Evolutionary conservation across 2,329 filamentous ascomycete species (phyloP).

Genomic region (Talaromyces islandicus): DNA sequence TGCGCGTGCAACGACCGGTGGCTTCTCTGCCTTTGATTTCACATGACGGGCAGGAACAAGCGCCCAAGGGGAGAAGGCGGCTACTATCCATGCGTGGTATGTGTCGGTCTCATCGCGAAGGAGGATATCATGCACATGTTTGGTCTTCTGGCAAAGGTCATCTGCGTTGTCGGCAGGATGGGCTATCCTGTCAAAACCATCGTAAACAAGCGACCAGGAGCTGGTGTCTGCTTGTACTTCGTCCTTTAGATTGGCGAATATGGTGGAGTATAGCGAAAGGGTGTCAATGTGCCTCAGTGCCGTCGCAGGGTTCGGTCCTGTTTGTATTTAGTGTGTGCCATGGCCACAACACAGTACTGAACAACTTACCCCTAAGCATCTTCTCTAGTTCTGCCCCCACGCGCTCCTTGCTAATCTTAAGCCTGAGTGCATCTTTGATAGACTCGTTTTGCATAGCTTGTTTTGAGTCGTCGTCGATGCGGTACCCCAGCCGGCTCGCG

Average conservation of each 20-base stretch:
- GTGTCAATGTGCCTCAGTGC: constrained; percentile 35
- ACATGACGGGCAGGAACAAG: constrained; percentile 38
- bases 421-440: constrained; percentile 71
- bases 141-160: constrained; percentile 37
- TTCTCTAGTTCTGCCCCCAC: constrained; percentile 85
- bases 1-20: constrained; percentile 53
- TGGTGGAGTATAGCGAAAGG: constrained; percentile 33
- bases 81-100: constrained; percentile 73
- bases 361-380: constrained; percentile 65
- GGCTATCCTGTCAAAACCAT: constrained; percentile 52
- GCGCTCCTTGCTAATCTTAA: constrained; percentile 89
- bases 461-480: constrained; percentile 65
- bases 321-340: neutral
- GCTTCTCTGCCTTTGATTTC: constrained; percentile 38
- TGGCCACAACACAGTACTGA: neutral
- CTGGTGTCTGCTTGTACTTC: constrained; percentile 51
- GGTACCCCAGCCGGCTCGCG: constrained; percentile 74
- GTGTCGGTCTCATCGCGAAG: constrained; percentile 57
- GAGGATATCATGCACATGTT: constrained; percentile 43
- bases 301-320: constrained; percentile 33
- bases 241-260: constrained; percentile 39
- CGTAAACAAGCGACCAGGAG: constrained; percentile 60
- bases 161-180: constrained; percentile 31
- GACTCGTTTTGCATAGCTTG: constrained; percentile 68
- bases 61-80: constrained; percentile 69